phyloP scores from a whole-genome alignment of 208 protist genomes.

The Crithidia sp. region DNA sequence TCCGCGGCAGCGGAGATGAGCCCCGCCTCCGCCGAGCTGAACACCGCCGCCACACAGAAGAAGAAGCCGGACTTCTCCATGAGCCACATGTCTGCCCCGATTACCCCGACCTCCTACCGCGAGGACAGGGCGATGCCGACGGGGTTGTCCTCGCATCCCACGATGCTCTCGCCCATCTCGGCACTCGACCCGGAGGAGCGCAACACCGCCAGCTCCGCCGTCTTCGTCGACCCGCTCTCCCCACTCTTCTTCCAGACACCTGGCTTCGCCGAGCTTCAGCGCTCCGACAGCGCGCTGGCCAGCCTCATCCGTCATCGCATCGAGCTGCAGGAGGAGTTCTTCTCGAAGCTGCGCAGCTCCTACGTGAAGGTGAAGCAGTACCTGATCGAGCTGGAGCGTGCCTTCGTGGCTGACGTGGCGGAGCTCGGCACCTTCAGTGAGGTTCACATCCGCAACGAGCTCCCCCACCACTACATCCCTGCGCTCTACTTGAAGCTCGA shows the following conservation, averaged over 20 bases:
- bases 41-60: neutral
- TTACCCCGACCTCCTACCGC: slow-evolving; percentile 16
- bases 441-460: slow-evolving; percentile 53
- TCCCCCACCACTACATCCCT: slow-evolving; percentile 56
- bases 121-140: neutral
- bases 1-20: slow-evolving; percentile 4
- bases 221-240: slow-evolving; percentile 24
- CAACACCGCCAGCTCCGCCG: slow-evolving; percentile 6
- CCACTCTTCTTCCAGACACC: slow-evolving; percentile 23
- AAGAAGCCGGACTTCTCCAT: slow-evolving; percentile 13
- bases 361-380: slow-evolving; percentile 69
- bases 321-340: slow-evolving; percentile 60
- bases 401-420: slow-evolving; percentile 38
- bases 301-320: slow-evolving; percentile 36
- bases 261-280: slow-evolving; percentile 21
- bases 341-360: slow-evolving; percentile 59
- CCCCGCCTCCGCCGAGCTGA: neutral
- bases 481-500: slow-evolving; percentile 72
- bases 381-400: slow-evolving; percentile 51
- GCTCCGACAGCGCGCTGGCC: slow-evolving; percentile 29
- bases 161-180: neutral
- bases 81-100: slow-evolving; percentile 10
- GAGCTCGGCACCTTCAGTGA: slow-evolving; percentile 64
- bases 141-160: neutral
- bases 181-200: slow-evolving; percentile 3